Conservation (phyloP, 176 grass and related monocot species). For the Oryza meyeriana region DNA sequence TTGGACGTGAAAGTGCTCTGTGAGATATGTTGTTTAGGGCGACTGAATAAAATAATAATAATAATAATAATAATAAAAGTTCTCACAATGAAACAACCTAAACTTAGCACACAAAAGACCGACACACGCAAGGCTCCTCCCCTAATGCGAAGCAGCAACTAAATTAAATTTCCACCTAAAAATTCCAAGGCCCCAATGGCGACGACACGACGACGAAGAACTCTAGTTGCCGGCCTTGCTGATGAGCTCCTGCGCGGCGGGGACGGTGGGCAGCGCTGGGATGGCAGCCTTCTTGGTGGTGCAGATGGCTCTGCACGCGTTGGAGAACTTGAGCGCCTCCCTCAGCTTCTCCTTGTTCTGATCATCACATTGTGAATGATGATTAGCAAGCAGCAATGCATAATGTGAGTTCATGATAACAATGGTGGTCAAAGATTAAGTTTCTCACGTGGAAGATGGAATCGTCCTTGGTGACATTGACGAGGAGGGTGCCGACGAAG, state of each 20-base stretch:
- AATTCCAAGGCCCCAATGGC: background rate
- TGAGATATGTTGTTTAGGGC: too few species aligned
- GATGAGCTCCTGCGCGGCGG: constrained; percentile 43
- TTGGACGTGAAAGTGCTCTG: too few species aligned
- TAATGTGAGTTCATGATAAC: background rate
- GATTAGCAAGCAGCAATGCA: background rate
- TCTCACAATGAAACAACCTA: background rate
- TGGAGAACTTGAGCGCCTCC: constrained; percentile 68
- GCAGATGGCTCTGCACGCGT: constrained; percentile 82
- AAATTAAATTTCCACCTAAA: background rate
- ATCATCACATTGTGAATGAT: background rate
- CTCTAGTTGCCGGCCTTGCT: constrained; percentile 45
- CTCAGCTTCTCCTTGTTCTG: constrained; percentile 86
- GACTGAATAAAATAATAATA: too few species aligned
- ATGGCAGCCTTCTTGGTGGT: constrained; percentile 90
- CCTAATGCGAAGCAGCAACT: background rate
- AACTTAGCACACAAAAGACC: background rate
- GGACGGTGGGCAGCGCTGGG: constrained; percentile 66
- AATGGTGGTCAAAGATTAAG: background rate
- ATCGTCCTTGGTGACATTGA: constrained; percentile 68
- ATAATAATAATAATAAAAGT: constrained; percentile 21
- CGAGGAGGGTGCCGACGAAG: constrained; percentile 76
- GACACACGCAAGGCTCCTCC: background rate
- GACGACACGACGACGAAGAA: background rate
- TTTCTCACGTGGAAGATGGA: constrained; percentile 53